Percentiles rank a stretch among this genome's conserved stretches.
These are phyloP conservation scores for Mesembryanthemum crystallinum DNA, from an alignment of 148 eudicot species.

Conservation along the genomic window DNA sequence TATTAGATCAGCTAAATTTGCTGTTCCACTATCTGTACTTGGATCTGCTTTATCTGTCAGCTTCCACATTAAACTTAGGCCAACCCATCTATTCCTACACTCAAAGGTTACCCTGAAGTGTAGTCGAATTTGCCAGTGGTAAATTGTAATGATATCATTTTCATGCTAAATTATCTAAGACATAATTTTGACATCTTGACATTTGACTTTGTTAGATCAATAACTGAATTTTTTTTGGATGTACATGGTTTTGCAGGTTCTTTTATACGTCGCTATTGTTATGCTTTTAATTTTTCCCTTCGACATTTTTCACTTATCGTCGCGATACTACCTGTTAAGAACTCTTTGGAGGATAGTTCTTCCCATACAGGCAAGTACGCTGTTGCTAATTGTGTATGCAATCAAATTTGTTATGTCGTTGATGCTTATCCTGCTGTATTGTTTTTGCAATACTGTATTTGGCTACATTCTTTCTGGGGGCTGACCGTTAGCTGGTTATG, in stretches of 20 bases:
- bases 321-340: slow-evolving; percentile 80
- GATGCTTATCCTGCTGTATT: background rate
- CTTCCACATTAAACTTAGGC: background rate
- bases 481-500: too few species aligned
- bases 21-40: background rate
- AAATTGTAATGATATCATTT: too few species aligned
- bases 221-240: background rate
- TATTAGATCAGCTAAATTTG: background rate
- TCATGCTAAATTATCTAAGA: background rate
- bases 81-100: background rate
- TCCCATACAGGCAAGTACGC: slow-evolving; percentile 88
- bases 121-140: too few species aligned
- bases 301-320: slow-evolving; percentile 82
- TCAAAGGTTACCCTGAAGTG: background rate
- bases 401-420: background rate
- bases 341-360: slow-evolving; percentile 93
- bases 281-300: slow-evolving; percentile 82
- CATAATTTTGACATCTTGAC: background rate
- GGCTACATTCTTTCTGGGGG: too few species aligned
- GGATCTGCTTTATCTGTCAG: background rate
- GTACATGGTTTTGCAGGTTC: slow-evolving; percentile 60
- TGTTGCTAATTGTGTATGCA: slow-evolving; percentile 3
- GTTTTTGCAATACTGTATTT: background rate
- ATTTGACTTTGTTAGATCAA: background rate
- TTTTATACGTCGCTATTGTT: slow-evolving; percentile 66